Evolutionary conservation across 106 monocot species (phyloP), one percentile per base, ranked within the genome.

Genomic region (Triglochin maritima): DNA sequence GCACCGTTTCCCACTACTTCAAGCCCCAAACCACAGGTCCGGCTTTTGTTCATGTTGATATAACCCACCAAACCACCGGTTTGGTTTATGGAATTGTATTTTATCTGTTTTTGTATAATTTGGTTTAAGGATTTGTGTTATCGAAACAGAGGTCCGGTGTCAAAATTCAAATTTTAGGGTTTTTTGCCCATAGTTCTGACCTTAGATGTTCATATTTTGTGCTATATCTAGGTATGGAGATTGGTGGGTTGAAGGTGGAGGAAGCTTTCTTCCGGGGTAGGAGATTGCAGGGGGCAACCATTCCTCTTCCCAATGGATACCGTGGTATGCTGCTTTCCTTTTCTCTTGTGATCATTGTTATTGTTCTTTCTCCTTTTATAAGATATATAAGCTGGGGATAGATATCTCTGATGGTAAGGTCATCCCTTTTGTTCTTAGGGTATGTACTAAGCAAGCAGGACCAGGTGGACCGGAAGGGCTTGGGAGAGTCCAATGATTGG

Each of bases 211-310:
- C 49, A 48, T 48, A 2, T 44, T 64, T 44, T 62, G 62, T 42
- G 7, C 13, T 45, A 3, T 2, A 6, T 29, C 29, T 50, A 70
- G 77, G 71, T 12, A 57, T 63, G 14, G 70, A 62, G 44, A 54
- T 70, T 47, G 77, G 71, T 52, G 64, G 65, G 4, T n/a, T 77
- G 54, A 49, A 43, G 29, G 77, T 77, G 41, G 44, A 77, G 56
- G 70, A 77, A 47, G 77, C 77, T 4, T 77, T 77, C 48, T 77
- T 77, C 57, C 63, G 77, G 41, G 77, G 77, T n/a, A 55, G 77
- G 71, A 77, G 63, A 50, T 15, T 77, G 56, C 77, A 77, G n/a
- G 77, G 77, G 8, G 47, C 77, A 43, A 44, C 64, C 17, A 17
- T 77, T 69, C 57, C 57, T 4, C 41, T 77, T 43, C 77, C 70